Evolutionary conservation across 2,329 filamentous ascomycete genomes (phyloP), one percentile per base, ranked within the genome.

Genomic region (Beauveria sp.): DNA sequence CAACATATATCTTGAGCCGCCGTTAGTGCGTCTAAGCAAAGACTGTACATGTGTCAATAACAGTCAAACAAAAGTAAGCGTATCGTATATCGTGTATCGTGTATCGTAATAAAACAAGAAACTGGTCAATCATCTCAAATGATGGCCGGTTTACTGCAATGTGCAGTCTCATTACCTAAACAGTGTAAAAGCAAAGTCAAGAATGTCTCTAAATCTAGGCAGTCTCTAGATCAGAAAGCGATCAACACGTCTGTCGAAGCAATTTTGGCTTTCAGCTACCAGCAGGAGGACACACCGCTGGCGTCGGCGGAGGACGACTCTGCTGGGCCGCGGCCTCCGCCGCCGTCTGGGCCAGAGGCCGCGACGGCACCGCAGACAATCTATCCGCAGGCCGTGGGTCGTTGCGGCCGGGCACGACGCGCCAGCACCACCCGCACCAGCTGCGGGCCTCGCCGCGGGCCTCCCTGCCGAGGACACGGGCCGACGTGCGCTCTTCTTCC

Each of bases 401-500:
- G 64, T 75, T 77, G 46, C 74, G 72, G 2, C 85, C 80, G 0
- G 86, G 86, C 57, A 96, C 84, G 3, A 91, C 86, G 63, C 91
- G 80, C 72, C 81, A 85, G 72, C 93, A 97, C 92, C 93, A 97
- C 0, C 89, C 91, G 73, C 92, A 97, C 91, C 91, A 96, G 70
- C 89, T 92, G 63, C 92, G 82, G 61, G 85, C 79, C 54, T 76
- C 73, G 0, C 90, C 90, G 16, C 78, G 78, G 59, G 87, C 81
- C 73, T 97, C 93, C 26, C 88, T 78, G 18, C 80, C 80, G 28
- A 97, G 77, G 66, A 89, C 88, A 61, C 81, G 80, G 10, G 57
- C 20, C 5, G 81, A 68, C 2, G 41, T 8, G 61, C 83, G 81
- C 73, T 96, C 91, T 69, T 93, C 91, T 65, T 90, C 89, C 76